These are phyloP conservation scores for Plasmodium berghei DNA, from an alignment of 169 alveolate genomes.

Conservation along the genomic window DNA sequence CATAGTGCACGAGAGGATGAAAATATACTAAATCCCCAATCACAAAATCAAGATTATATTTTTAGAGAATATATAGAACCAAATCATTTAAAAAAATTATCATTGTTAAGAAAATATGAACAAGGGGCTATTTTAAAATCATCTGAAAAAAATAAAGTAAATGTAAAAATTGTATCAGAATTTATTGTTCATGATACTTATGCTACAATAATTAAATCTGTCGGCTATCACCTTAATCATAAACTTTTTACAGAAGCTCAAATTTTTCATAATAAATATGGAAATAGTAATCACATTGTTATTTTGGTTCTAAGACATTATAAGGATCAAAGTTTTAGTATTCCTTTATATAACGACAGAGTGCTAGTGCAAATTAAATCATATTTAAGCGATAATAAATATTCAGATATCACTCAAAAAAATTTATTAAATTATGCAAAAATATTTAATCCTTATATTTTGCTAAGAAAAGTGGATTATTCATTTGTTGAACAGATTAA, in stretches of 20 bases:
- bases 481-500: conserved; percentile 51
- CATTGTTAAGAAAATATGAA: conserved; percentile 52
- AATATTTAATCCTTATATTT: conserved; percentile 58
- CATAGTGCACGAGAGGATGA: conserved; percentile 29
- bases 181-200: conserved; percentile 50
- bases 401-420: conserved; percentile 64
- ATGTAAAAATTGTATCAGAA: conserved; percentile 64
- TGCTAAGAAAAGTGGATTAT: conserved; percentile 53
- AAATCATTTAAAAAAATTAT: conserved; percentile 44
- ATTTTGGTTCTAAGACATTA: conserved; percentile 81
- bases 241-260: conserved; percentile 66
- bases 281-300: conserved; percentile 79
- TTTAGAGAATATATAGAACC: conserved; percentile 75
- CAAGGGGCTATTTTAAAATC: conserved; percentile 52
- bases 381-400: conserved; percentile 37
- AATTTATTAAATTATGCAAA: conserved; percentile 69
- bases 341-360: conserved; percentile 60
- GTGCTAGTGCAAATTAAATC: conserved; percentile 71
- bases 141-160: conserved; percentile 60
- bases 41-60: conserved; percentile 38
- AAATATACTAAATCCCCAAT: conserved; percentile 43
- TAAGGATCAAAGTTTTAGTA: conserved; percentile 38
- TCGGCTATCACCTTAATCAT: conserved; percentile 36
- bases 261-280: conserved; percentile 81
- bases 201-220: conserved; percentile 25